Evolutionary conservation across 345 rosid genomes (phyloP).

Genomic region (Melaleuca alternifolia): DNA sequence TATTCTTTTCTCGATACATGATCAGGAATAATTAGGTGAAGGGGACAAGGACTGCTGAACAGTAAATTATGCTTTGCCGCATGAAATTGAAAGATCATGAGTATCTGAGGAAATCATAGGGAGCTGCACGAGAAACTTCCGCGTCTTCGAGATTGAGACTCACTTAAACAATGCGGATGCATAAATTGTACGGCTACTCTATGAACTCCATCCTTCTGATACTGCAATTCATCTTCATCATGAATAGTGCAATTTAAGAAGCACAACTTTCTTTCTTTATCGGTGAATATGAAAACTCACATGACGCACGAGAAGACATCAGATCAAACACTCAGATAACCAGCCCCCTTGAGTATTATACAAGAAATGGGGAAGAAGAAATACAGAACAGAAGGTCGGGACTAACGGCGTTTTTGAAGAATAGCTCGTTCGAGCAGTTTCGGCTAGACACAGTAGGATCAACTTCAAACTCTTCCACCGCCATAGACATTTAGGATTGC

Average conservation of each 20-base stretch:
- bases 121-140: not conserved
- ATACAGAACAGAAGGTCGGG: not conserved
- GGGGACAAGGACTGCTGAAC: not conserved
- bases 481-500: not conserved
- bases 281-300: not conserved
- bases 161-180: not conserved
- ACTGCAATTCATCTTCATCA: not conserved
- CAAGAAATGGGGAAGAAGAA: not conserved
- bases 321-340: not conserved
- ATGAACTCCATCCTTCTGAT: not conserved
- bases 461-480: slow-evolving; percentile 1
- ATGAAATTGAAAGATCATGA: not conserved
- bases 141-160: not conserved
- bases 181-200: not conserved
- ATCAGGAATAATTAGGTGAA: not conserved
- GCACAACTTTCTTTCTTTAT: not conserved
- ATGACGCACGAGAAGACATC: not conserved
- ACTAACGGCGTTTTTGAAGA: not conserved
- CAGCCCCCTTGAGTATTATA: not conserved
- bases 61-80: not conserved
- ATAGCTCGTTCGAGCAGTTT: not conserved
- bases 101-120: not conserved
- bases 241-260: not conserved
- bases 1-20: not conserved
- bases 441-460: not conserved